Base-by-base conservation (phyloP, 352 stramenopile species). In the Plasmopara muralis region DNA sequence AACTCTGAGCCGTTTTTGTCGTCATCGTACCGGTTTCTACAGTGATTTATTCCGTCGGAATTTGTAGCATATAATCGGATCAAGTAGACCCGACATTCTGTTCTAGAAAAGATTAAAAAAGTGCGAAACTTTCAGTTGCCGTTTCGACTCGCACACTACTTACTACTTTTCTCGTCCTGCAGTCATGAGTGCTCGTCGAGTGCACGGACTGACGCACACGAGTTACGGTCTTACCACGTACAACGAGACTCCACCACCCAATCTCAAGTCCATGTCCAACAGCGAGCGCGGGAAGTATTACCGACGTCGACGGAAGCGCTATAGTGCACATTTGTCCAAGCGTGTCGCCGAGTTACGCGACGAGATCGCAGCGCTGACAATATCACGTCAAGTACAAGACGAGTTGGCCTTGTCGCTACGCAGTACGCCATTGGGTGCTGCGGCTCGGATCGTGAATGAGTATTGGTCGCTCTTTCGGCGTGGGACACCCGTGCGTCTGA, bases 281-380 rank as follows among this genome's bases (percentile, higher is more conserved):
- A 86, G 75, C 50, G 75, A 86, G 47, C 72, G 75, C 3, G 70
- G 71, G 15, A 87, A 87, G 55, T 77, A 83, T 16, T 85, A 87
- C 53, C 73, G 76, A 35, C 68, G 62, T 29, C 63, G 67, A 43
- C 64, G 73, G 28, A 81, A 83, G 47, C 50, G 64, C 43, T 85
- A 83, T 57, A 55, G 70, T 6, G 57, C 60, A 30, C 46, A 69
- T 5, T 50, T 87, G 9, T 44, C 70, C 10, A 20, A 52, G 0
- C 46, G 52, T 5, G 72, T 89, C 16, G 55, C 60, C 40, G 49
- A 68, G 5, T 64, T 89, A 15, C 72, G 69, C 16, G 64, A 70
- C 35, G 63, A 87, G 56, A 68, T 87, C 45, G 59, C 67, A 4
- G 46, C 53, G 8, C 62, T 88, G 39, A 50, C 44, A 2, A 40